Base-by-base conservation (phyloP, 2,329 filamentous ascomycete genomes). In the Helicocarpus griseus region DNA sequence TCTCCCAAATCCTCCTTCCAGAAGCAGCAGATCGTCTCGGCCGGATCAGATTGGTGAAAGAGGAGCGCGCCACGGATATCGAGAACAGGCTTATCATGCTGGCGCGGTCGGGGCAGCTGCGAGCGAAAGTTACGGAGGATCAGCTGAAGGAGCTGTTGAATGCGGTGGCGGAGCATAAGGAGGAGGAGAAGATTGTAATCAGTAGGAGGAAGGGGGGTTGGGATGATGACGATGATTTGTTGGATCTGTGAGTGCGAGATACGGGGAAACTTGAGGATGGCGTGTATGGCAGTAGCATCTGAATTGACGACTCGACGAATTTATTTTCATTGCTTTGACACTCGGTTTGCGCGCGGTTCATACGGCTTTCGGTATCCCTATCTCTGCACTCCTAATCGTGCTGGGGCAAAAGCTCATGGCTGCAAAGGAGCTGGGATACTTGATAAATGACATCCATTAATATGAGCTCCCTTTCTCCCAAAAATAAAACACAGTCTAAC, bases 31-130 rank as follows among this genome's bases (percentile, higher is more conserved):
- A 98, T 73, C 87, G 93, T 13, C 80, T 98, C 1, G 89, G 88
- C 52, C 88, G 93, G 58, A 97, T 98, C 73, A 86, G 91, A 31
- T 83, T 98, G 54, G 93, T 98, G 65, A 97, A 97, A 73, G 89
- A 90, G 67, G 84, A 85, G 61, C 87, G 93, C 63, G 93, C 93
- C 33, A 80, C 79, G 55, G 89, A 96, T 63, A 82, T 98, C 52
- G 93, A 98, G 75, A 90, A 94, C 77, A 75, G 91, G 48, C 80
- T 98, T 52, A 90, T 98, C 69, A 89, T 85, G 82, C 80, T 98
- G 53, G 91, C 93, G 53, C 82, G 89, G 63, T 81, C 84, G 22
- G 90, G 91, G 22, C 93, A 97, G 75, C 76, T 98, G 61, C 77
- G 88, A 50, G 74, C 81, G 56, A 94, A 95, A 68, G 89, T 98